These are phyloP conservation scores for Volvox carteri DNA, from an alignment of 163 green algal species.

Conservation along the genomic window DNA sequence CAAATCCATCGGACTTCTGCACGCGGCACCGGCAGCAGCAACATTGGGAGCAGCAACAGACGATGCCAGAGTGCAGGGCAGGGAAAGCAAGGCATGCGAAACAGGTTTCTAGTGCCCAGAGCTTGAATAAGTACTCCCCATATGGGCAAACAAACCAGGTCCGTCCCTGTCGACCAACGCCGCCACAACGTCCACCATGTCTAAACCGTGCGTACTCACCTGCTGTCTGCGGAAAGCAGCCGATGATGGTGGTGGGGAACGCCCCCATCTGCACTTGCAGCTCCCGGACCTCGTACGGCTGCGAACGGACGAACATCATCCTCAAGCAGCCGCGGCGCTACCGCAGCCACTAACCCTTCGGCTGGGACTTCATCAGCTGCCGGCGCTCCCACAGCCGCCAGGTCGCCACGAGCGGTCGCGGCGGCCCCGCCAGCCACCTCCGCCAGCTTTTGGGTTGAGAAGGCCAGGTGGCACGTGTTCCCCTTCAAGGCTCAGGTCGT, in stretches of 20 bases:
- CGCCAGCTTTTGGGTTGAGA: constrained; percentile 89
- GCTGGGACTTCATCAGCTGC: not conserved
- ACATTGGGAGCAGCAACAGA: too few relatives aligned
- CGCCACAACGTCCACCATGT: too few relatives aligned
- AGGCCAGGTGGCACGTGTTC: constrained; percentile 79
- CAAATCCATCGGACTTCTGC: constrained; percentile 82
- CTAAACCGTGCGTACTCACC: too few relatives aligned
- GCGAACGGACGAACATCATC: constrained; percentile 69
- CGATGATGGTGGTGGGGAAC: constrained; percentile 87
- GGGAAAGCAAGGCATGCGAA: too few relatives aligned
- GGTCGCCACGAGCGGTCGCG: constrained; percentile 11
- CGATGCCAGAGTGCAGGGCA: too few relatives aligned
- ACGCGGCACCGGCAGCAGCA: not conserved
- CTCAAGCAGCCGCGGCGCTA: not conserved
- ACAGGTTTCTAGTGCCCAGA: too few relatives aligned
- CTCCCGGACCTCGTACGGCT: constrained; percentile 72
- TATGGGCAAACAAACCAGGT: too few relatives aligned
- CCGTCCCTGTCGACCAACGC: too few relatives aligned
- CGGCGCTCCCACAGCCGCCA: not conserved
- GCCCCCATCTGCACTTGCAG: constrained; percentile 77
- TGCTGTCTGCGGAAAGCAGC: constrained; percentile 93
- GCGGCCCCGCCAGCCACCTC: constrained; percentile 68
- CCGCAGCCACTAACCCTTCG: too few relatives aligned
- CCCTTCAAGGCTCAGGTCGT: constrained; percentile 64
- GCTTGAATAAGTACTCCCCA: too few relatives aligned